Evolutionary conservation across 495 filamentous ascomycete species (phyloP).

Genomic region (Alectoria sarmentosa): DNA sequence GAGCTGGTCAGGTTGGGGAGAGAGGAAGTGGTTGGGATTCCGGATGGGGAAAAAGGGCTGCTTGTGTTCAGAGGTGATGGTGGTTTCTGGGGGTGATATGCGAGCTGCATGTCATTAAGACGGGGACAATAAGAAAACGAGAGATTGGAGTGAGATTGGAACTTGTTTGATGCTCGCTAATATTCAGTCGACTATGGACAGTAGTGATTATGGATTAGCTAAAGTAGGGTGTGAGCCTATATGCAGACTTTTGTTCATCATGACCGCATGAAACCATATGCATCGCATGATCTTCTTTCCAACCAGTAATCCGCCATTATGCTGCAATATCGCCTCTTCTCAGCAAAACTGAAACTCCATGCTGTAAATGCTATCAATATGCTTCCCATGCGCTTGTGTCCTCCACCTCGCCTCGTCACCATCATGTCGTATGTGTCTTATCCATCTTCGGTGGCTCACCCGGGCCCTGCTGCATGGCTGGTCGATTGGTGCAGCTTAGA

Average conservation of each 20-base stretch:
- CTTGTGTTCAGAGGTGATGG: too few relatives aligned
- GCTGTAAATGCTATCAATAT: conserved; percentile 1
- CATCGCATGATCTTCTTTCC: neutral
- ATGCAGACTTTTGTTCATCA: neutral
- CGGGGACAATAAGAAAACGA: too few relatives aligned
- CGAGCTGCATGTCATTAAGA: neutral
- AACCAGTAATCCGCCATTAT: neutral
- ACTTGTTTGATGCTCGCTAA: neutral
- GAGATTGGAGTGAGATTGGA: neutral
- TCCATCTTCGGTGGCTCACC: neutral
- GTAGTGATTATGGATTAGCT: neutral
- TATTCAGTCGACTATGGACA: neutral
- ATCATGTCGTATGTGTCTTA: neutral
- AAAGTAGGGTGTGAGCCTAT: neutral
- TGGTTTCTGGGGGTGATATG: too few relatives aligned
- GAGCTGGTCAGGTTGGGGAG: too few relatives aligned
- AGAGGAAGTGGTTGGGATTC: too few relatives aligned
- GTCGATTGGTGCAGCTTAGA: neutral
- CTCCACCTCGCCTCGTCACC: neutral
- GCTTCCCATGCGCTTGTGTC: neutral
- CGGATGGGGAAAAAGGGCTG: too few relatives aligned
- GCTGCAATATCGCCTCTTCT: neutral
- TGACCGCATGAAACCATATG: neutral
- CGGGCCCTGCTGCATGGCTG: neutral
- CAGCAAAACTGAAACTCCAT: neutral